These are phyloP conservation scores for Magnolia kwangsiensis DNA, from an alignment of 164 flowering plant species.

Conservation along the genomic window DNA sequence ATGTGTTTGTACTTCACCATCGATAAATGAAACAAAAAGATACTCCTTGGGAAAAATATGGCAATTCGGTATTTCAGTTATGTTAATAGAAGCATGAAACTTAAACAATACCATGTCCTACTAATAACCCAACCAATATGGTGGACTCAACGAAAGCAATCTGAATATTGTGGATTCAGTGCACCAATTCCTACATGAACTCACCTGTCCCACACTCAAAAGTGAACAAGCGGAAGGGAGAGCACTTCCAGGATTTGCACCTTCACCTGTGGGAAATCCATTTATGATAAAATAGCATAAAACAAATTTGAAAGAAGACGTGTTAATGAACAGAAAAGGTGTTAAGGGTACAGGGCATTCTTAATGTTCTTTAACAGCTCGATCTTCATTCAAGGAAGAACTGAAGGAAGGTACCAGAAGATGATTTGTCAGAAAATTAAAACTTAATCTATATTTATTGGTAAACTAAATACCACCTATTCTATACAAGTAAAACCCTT, in stretches of 20 bases:
- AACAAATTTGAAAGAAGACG: neutral
- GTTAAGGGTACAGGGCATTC: neutral
- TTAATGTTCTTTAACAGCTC: neutral
- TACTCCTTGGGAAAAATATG: neutral
- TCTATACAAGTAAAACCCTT: too few relatives aligned
- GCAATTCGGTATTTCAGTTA: too few relatives aligned
- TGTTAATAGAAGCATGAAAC: too few relatives aligned
- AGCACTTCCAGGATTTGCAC: constrained; percentile 39
- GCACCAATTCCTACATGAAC: neutral
- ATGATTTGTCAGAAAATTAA: neutral
- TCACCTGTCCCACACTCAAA: constrained; percentile 81
- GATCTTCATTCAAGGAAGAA: constrained; percentile 3
- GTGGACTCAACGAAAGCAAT: too few relatives aligned
- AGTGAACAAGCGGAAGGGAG: constrained; percentile 59
- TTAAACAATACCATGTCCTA: too few relatives aligned
- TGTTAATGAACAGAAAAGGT: neutral
- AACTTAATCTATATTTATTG: too few relatives aligned
- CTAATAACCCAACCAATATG: too few relatives aligned
- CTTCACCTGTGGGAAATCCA: constrained; percentile 25
- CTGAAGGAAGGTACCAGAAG: neutral
- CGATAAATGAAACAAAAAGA: neutral
- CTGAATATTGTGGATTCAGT: too few relatives aligned
- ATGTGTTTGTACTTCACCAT: neutral
- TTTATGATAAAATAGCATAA: neutral
- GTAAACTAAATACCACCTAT: too few relatives aligned